These are phyloP conservation scores for Detonula confervacea DNA, from an alignment of 352 stramenopile species.

Conservation along the genomic window DNA sequence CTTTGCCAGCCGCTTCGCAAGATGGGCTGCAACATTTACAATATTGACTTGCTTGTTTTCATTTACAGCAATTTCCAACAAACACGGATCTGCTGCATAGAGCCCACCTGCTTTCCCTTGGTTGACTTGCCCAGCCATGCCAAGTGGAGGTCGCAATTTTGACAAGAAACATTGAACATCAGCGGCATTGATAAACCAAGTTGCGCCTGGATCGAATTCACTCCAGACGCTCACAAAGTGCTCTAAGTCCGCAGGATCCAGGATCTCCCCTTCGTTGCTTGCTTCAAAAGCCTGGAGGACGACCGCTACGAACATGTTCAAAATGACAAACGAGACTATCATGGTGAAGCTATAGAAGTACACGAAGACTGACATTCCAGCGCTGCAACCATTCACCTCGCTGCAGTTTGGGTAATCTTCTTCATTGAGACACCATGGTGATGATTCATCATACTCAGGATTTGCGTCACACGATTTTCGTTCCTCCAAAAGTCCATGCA, in stretches of 20 bases:
- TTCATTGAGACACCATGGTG: slow-evolving; percentile 76
- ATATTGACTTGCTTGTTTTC: slow-evolving; percentile 89
- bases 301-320: slow-evolving; percentile 94
- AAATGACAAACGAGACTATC: slow-evolving; percentile 92
- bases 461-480: slow-evolving; percentile 39
- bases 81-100: slow-evolving; percentile 60
- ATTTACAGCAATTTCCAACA: slow-evolving; percentile 87
- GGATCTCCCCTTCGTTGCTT: slow-evolving; percentile 88
- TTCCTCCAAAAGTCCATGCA: slow-evolving; percentile 87
- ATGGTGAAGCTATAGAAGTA: slow-evolving; percentile 88
- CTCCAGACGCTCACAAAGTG: slow-evolving; percentile 90
- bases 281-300: slow-evolving; percentile 93
- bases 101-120: slow-evolving; percentile 64
- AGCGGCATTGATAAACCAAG: slow-evolving; percentile 86
- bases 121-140: slow-evolving; percentile 64
- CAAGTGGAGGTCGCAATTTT: slow-evolving; percentile 87
- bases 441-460: slow-evolving; percentile 45
- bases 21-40: slow-evolving; percentile 87
- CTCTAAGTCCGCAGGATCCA: slow-evolving; percentile 89
- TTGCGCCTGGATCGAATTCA: slow-evolving; percentile 89
- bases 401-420: slow-evolving; percentile 80
- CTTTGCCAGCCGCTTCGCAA: slow-evolving; percentile 63
- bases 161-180: slow-evolving; percentile 87
- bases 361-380: slow-evolving; percentile 33
- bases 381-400: slow-evolving; percentile 81